phyloP scores from a whole-genome alignment of 306 rosid genomes.

The Lathyrus aphaca region DNA sequence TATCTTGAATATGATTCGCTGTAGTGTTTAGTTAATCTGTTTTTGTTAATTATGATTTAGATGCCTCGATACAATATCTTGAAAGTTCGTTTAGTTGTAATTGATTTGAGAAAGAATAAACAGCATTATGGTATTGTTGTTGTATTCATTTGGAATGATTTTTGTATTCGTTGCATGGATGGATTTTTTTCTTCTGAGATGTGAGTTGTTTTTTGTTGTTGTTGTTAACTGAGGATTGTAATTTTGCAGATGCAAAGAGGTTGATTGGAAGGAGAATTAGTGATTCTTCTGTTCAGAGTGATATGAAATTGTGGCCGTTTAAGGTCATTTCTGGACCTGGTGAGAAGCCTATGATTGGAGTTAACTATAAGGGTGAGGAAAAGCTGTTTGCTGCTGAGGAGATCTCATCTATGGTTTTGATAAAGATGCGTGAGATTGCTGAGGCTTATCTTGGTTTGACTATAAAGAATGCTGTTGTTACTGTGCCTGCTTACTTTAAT shows the following conservation, averaged over 20 bases:
- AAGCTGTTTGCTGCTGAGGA: slow-evolving; percentile 69
- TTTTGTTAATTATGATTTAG: too few relatives aligned
- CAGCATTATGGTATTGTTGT: background rate
- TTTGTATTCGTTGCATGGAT: background rate
- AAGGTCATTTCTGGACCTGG: slow-evolving; percentile 57
- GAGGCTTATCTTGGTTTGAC: slow-evolving; percentile 74
- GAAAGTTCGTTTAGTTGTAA: too few relatives aligned
- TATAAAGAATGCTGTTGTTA: slow-evolving; percentile 77
- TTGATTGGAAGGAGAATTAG: slow-evolving; percentile 74
- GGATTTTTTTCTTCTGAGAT: background rate
- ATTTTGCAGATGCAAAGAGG: slow-evolving; percentile 70
- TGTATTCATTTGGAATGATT: background rate
- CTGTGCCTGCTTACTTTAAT: slow-evolving; percentile 82
- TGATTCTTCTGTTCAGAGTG: slow-evolving; percentile 74
- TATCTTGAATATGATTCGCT: too few relatives aligned
- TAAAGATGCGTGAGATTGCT: slow-evolving; percentile 84
- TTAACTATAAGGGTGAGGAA: slow-evolving; percentile 63
- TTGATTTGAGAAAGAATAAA: too few relatives aligned
- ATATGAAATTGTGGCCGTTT: slow-evolving; percentile 79
- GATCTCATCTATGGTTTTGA: slow-evolving; percentile 70
- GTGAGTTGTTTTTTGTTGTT: background rate
- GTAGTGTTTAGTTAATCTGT: too few relatives aligned
- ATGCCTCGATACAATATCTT: too few relatives aligned
- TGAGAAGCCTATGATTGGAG: slow-evolving; percentile 72
- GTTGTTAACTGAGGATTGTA: slow-evolving; percentile 5